Percentiles rank a stretch among this genome's conserved stretches.
These are phyloP conservation scores for Coniella vitis DNA, from an alignment of 2,329 filamentous ascomycete genomes.

Conservation along the genomic window DNA sequence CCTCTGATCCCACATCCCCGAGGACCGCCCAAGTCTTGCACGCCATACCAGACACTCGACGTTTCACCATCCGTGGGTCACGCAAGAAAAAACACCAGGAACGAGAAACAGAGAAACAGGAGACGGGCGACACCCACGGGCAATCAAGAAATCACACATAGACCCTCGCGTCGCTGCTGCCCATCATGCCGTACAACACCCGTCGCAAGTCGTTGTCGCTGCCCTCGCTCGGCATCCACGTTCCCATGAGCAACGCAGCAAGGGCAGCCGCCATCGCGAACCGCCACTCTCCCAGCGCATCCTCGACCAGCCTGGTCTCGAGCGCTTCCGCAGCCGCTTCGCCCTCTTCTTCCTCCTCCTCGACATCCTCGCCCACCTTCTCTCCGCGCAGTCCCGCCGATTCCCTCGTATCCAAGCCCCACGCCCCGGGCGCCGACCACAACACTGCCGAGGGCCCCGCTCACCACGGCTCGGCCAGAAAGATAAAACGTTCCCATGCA, in stretches of 20 bases:
- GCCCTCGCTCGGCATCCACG: conserved; percentile 84
- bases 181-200: conserved; percentile 85
- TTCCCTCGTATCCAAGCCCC: no score
- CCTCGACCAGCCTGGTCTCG: conserved; percentile 21
- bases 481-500: conserved; percentile 72
- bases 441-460: no score
- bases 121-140: no score
- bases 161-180: neutral
- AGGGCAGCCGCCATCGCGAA: conserved; percentile 43
- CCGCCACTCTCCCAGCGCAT: conserved; percentile 27
- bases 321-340: conserved; percentile 24
- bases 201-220: conserved; percentile 92
- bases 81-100: neutral
- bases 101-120: no score
- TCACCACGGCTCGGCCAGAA: conserved; percentile 51
- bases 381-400: conserved; percentile 15
- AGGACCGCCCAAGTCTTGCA: no score
- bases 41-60: neutral
- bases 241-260: conserved; percentile 61
- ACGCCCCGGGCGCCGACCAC: no score
- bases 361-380: conserved; percentile 23
- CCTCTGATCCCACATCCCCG: no score
- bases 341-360: conserved; percentile 24
- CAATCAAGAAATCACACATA: no score
- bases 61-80: neutral